Base-by-base conservation (phyloP, 2,329 filamentous ascomycete genomes). In the Colletotrichum nymphaeae region DNA sequence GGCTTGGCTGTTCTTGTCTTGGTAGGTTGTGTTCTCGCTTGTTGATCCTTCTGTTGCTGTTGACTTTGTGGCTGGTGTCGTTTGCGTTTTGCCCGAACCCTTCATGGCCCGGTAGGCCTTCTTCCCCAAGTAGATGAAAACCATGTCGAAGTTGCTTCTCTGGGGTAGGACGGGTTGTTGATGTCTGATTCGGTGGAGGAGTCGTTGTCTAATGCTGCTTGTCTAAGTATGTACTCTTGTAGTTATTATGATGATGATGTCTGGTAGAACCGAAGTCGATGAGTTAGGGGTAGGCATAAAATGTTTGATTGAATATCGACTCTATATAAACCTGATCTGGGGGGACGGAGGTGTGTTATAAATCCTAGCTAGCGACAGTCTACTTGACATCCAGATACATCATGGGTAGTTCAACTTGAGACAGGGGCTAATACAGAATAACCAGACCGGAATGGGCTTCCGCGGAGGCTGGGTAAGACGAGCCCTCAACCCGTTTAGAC, bases 111-210 rank as follows among this genome's bases (percentile, higher is more conserved):
- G 46, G 62, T 63, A 75, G 14, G 26, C 11, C 32, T 70, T 75
- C 53, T 67, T 75, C 11, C 63, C 57, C 26, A 66, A 22, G 62
- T 75, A 74, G n/a, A 70, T 63, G 19, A 75, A n/a, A 5, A 73
- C 65, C 73, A 75, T 75, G 7, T 28, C 12, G 9, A 22, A 22
- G 26, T 49, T 8, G 22, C 28, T 8, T 6, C 16, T 26, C 2
- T 8, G 26, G 19, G 11, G 8, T 9, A 46, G 19, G 19, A 22
- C 7, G 59, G 16, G 24, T 11, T 7, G 0, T 30, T 30, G 16
- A 19, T 14, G 19, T 62, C 16, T 49, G 7, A 11, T 19, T n/a
- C 19, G 19, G 16, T n/a, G 26, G 24, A 30, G 9, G 32, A 4
- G 8, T n/a, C 5, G 14, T 14, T 12, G 22, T 12, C 24, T 46